Percentiles rank a stretch among this genome's conserved stretches.
phyloP scores from a whole-genome alignment of 2,329 filamentous ascomycete genomes.

The Paracoccidioides brasiliensis region DNA sequence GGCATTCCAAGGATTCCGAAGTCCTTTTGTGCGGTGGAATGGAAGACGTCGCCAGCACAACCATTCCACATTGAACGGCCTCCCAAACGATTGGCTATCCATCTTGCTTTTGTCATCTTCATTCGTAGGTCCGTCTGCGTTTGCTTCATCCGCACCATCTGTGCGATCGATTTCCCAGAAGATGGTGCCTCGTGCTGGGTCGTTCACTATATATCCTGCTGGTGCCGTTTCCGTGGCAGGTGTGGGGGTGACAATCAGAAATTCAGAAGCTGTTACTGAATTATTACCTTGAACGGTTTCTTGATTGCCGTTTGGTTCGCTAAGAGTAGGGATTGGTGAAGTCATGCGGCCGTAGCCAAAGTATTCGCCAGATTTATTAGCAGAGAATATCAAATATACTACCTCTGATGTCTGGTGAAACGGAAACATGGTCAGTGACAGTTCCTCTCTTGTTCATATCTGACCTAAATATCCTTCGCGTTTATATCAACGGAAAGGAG shows the following conservation, averaged over 20 bases:
- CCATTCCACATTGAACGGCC: slow-evolving; percentile 87
- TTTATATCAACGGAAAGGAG: background rate
- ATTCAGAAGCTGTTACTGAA: slow-evolving; percentile 40
- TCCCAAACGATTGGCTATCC: slow-evolving; percentile 61
- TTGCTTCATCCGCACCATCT: slow-evolving; percentile 22
- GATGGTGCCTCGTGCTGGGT: slow-evolving; percentile 84
- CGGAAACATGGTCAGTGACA: background rate
- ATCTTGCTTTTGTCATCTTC: slow-evolving; percentile 38
- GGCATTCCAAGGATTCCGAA: slow-evolving; percentile 89
- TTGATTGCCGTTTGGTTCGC: slow-evolving; percentile 55
- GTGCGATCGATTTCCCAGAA: slow-evolving; percentile 75
- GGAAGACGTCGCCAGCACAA: slow-evolving; percentile 69
- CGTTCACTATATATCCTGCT: slow-evolving; percentile 77
- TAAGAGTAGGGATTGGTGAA: slow-evolving; percentile 63
- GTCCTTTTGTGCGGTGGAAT: slow-evolving; percentile 74
- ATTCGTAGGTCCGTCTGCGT: background rate
- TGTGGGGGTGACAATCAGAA: slow-evolving; percentile 68
- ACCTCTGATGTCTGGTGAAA: slow-evolving; percentile 54
- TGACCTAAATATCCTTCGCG: background rate
- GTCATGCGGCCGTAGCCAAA: slow-evolving; percentile 89
- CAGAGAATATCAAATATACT: slow-evolving; percentile 87
- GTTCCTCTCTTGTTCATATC: background rate
- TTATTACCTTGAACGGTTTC: slow-evolving; percentile 27
- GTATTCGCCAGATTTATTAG: slow-evolving; percentile 94
- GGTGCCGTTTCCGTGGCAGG: slow-evolving; percentile 66